Evolutionary conservation across 2,329 filamentous ascomycete genomes (phyloP), one percentile per base, ranked within the genome.

Genomic region (Coniochaeta sp.): DNA sequence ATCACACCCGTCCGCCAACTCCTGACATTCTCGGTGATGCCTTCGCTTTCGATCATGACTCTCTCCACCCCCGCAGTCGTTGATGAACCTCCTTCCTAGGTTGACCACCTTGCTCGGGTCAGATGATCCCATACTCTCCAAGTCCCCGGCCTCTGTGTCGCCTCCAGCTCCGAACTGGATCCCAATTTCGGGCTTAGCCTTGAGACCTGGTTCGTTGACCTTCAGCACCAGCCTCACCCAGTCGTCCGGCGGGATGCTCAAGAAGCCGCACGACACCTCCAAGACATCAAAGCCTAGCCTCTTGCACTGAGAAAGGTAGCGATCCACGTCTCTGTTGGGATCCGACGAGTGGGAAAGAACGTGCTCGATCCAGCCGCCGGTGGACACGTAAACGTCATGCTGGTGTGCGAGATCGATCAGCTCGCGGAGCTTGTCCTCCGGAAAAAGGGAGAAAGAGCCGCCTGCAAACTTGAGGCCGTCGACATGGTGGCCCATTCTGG

Each of bases 11-110:
- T 81, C 52, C 75, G 65, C 78, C 78, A 80, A 8, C 62, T 67
- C 49, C 63, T 66, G 6, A 81, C 76, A 50, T 80, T 81, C 65
- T 80, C 77, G 0, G 77, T 81, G 56, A 81, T 81, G 0, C 77
- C 77, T 62, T 81, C 77, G n/a, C 75, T 79, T 59, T 82, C 76
- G 51, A 80, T 77, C 77, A 81, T 81, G 57, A 81, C 67, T 8
- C 76, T 65, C 60, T 80, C 76, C 3, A 81, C 76, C 0, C n/a
- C 77, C 77, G 0, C 68, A 72, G 18, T 75, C 67, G 16, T 74
- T 67, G 14, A 80, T 67, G 55, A 81, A 81, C 38, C 67, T 65
- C 53, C 66, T 72, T 10, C 73, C 76, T 55, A 79, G 60, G 51
- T 74, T 71, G 18, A 79, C 67, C 27, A 80, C 60, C 54, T 75